Evolutionary conservation across 2,329 filamentous ascomycete species (phyloP).

Genomic region (Coniochaeta pulveracea): DNA sequence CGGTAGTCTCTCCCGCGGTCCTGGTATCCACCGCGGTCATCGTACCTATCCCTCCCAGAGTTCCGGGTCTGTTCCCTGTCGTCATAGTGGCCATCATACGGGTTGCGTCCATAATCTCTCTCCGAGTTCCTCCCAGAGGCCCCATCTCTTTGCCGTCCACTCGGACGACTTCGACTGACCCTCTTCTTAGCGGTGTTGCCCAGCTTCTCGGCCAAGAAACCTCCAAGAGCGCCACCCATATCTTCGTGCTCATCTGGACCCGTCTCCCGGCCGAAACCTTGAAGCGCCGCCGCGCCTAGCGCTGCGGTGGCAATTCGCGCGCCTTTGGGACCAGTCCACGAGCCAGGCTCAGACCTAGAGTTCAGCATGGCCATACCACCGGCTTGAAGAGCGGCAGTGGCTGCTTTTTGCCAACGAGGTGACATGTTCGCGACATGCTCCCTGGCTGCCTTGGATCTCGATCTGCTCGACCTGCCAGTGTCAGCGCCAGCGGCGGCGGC

Average conservation of each 20-base stretch:
- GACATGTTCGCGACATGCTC: slow-evolving; percentile 6
- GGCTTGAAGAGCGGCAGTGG: slow-evolving; percentile 13
- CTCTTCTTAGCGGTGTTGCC: too few species aligned
- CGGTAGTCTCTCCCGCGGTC: too few species aligned
- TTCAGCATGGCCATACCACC: slow-evolving; percentile 12
- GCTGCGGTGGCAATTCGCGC: neutral
- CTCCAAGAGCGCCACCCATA: neutral
- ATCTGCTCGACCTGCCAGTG: slow-evolving; percentile 4
- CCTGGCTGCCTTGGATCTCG: slow-evolving; percentile 8
- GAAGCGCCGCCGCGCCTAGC: neutral
- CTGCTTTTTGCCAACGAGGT: slow-evolving; percentile 14
- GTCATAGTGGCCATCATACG: too few species aligned
- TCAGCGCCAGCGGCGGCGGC: neutral
- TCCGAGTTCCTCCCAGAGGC: too few species aligned
- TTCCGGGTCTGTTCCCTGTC: too few species aligned
- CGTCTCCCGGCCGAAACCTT: neutral
- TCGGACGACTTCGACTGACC: too few species aligned
- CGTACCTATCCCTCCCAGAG: too few species aligned
- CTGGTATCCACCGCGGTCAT: too few species aligned
- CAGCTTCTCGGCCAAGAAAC: neutral
- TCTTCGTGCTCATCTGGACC: neutral
- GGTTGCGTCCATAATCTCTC: too few species aligned
- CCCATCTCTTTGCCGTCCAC: too few species aligned
- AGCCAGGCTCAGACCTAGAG: neutral
- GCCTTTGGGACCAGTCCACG: neutral